Percentiles rank a stretch among this genome's conserved stretches.
phyloP scores from a whole-genome alignment of 306 rosid genomes.

The Mimosa bimucronata region DNA sequence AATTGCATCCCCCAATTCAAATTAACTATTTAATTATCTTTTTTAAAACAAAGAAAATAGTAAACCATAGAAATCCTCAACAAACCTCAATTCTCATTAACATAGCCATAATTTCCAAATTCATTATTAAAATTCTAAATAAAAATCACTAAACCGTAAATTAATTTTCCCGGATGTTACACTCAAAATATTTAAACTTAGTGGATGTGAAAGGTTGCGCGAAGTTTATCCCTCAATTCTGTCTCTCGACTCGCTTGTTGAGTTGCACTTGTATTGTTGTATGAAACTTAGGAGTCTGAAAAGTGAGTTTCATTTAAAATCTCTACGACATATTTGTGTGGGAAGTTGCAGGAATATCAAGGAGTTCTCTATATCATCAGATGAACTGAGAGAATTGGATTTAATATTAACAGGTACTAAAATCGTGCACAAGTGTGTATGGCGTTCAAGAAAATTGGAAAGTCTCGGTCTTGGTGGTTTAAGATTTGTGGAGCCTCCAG shows the following conservation, averaged over 20 bases:
- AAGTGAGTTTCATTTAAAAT: background rate
- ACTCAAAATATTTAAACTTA: too few species aligned
- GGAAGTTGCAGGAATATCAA: background rate
- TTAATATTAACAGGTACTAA: background rate
- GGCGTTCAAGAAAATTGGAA: background rate
- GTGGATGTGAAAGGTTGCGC: background rate
- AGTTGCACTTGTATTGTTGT: background rate
- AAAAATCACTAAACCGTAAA: too few species aligned
- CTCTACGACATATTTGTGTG: background rate
- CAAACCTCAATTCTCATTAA: too few species aligned
- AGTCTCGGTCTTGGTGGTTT: background rate
- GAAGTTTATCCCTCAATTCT: conserved; percentile 25
- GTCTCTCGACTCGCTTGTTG: background rate
- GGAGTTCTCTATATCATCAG: background rate
- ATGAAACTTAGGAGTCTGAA: background rate
- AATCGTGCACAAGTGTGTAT: background rate
- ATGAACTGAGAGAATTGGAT: background rate
- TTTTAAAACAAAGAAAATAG: too few species aligned
- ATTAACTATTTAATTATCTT: too few species aligned
- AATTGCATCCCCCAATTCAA: too few species aligned
- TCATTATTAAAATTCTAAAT: too few species aligned
- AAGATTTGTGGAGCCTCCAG: background rate
- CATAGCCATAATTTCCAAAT: too few species aligned
- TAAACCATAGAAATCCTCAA: too few species aligned
- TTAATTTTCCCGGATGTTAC: too few species aligned